Percentiles rank a stretch among this genome's conserved stretches.
Evolutionary conservation across 768 basidiomycete species (phyloP).

Genomic region (Tulasnella sp.): DNA sequence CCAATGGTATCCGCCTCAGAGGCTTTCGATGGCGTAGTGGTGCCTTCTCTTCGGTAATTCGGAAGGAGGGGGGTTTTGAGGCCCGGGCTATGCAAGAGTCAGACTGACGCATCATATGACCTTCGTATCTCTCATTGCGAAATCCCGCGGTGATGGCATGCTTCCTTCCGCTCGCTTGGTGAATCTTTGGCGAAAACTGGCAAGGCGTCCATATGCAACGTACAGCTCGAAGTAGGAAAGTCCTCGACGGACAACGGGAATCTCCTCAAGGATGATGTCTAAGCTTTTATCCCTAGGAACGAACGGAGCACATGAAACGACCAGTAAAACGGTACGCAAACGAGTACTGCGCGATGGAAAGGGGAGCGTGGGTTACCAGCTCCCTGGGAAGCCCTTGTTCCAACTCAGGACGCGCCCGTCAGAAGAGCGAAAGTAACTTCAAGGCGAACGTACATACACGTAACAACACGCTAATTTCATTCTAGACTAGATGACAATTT

Average conservation of each 20-base stretch:
- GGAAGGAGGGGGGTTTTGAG: not conserved
- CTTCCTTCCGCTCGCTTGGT: not conserved
- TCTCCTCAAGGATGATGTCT: not conserved
- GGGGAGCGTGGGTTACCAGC: not conserved
- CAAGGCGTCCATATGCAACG: not conserved
- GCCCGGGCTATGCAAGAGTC: not conserved
- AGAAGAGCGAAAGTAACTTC: too few species aligned
- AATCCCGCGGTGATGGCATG: not conserved
- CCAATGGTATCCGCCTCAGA: not conserved
- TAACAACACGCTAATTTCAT: not conserved
- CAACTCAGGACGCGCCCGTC: not conserved
- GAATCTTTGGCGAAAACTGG: not conserved
- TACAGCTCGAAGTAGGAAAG: not conserved
- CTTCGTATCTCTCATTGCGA: not conserved
- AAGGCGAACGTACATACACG: too few species aligned
- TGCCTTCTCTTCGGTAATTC: not conserved
- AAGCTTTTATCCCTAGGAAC: not conserved
- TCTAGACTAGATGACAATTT: slow-evolving; percentile 27
- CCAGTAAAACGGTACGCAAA: not conserved
- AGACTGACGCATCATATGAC: not conserved
- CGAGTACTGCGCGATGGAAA: not conserved
- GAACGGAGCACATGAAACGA: not conserved
- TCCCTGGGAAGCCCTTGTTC: not conserved
- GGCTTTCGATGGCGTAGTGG: not conserved
- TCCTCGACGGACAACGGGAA: not conserved